Evolutionary conservation across 2,329 filamentous ascomycete species (phyloP).

Genomic region (Alternaria sp.): DNA sequence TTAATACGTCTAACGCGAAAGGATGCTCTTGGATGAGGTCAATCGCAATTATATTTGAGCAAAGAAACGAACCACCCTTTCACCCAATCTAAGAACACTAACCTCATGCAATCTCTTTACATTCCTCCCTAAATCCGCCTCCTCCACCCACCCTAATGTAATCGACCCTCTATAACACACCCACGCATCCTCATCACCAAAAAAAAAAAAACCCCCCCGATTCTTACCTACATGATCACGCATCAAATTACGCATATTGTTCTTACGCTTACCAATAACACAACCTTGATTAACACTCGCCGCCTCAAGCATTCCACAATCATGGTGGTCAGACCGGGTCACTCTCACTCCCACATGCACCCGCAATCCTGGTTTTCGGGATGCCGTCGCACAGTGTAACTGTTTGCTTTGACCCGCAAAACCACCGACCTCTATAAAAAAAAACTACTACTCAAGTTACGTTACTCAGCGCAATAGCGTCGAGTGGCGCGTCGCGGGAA

Average conservation of each 20-base stretch:
- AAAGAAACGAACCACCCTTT: not conserved
- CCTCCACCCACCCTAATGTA: not conserved
- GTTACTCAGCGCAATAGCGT: not conserved
- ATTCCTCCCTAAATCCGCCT: rapidly evolving
- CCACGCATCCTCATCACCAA: not conserved
- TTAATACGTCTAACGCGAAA: no score
- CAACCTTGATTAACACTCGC: not conserved
- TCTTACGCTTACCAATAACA: not conserved
- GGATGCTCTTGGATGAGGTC: no score
- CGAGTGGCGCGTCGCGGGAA: conserved; percentile 7
- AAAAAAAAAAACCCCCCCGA: not conserved
- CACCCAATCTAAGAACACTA: not conserved
- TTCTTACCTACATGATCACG: not conserved
- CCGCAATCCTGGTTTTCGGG: conserved; percentile 5
- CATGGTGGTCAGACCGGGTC: not conserved
- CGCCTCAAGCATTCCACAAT: not conserved
- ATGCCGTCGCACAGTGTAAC: not conserved
- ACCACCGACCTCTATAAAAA: not conserved
- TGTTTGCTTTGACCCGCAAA: not conserved
- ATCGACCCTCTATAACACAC: not conserved
- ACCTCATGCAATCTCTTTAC: not conserved
- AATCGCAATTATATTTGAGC: no score
- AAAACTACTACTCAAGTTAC: not conserved
- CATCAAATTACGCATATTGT: not conserved
- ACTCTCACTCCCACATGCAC: not conserved